A percentile compares a stretch with the other conserved stretches of the same genome.
These are phyloP conservation scores for Dothistroma pini DNA, from an alignment of 2,329 filamentous ascomycete genomes.

Conservation along the genomic window DNA sequence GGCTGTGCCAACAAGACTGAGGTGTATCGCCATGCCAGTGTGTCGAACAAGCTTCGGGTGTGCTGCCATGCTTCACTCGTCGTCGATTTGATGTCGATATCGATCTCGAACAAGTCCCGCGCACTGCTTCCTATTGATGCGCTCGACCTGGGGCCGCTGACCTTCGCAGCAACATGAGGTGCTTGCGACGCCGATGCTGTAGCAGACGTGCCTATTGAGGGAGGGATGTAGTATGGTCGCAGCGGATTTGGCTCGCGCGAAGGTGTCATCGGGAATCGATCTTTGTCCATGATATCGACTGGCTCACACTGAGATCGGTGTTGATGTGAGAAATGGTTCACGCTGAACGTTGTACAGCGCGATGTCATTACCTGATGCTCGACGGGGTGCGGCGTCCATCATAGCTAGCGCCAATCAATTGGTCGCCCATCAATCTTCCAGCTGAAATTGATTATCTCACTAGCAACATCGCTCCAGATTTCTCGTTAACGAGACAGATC, in stretches of 20 bases:
- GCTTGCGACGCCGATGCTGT: slow-evolving; percentile 15
- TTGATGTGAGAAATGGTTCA: neutral
- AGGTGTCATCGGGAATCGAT: slow-evolving; percentile 39
- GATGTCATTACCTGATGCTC: neutral
- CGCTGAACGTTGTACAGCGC: neutral
- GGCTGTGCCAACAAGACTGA: slow-evolving; percentile 87
- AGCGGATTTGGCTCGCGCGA: slow-evolving; percentile 58
- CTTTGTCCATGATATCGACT: slow-evolving; percentile 11
- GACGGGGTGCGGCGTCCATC: neutral
- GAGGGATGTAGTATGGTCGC: slow-evolving; percentile 68
- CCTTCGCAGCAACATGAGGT: slow-evolving; percentile 7
- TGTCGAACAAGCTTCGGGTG: slow-evolving; percentile 72
- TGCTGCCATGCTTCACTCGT: slow-evolving; percentile 34
- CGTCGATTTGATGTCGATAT: slow-evolving; percentile 59
- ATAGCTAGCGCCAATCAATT: too few species aligned
- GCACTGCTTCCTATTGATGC: slow-evolving; percentile 59
- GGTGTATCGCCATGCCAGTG: slow-evolving; percentile 87
- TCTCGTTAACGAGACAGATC: neutral
- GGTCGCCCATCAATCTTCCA: neutral
- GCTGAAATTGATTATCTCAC: neutral
- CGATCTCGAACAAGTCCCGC: slow-evolving; percentile 84
- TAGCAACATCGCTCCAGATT: neutral
- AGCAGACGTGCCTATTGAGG: slow-evolving; percentile 53
- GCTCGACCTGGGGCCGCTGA: slow-evolving; percentile 5
- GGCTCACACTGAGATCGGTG: neutral